phyloP scores from a whole-genome alignment of 306 rosid genomes.

The Acacia melanoxylon region DNA sequence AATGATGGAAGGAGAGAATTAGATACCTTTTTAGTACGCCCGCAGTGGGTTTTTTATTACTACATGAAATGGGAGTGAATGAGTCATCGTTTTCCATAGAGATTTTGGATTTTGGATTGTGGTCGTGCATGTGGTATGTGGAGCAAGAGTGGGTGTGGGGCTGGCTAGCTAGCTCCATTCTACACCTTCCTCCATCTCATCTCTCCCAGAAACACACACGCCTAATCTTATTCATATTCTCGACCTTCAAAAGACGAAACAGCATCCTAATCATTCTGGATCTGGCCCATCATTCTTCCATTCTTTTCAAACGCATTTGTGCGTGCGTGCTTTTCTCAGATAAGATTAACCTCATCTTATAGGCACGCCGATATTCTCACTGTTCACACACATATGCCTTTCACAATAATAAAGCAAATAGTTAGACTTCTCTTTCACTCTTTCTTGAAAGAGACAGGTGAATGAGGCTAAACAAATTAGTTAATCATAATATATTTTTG shows the following conservation, averaged over 20 bases:
- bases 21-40: slow-evolving; percentile 21
- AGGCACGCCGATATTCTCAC: not conserved
- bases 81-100: not conserved
- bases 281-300: not conserved
- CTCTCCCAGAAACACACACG: not conserved
- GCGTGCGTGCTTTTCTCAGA: not conserved
- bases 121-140: slow-evolving; percentile 17
- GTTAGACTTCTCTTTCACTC: too few relatives aligned
- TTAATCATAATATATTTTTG: not conserved
- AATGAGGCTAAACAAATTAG: too few relatives aligned
- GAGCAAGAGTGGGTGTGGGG: slow-evolving; percentile 8
- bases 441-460: too few relatives aligned
- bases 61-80: slow-evolving; percentile 15
- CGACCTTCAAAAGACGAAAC: not conserved
- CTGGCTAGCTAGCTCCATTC: not conserved
- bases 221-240: slow-evolving; percentile 4
- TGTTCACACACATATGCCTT: not conserved
- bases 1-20: slow-evolving; percentile 55
- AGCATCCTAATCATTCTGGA: not conserved
- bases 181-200: not conserved
- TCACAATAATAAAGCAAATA: not conserved
- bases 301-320: slow-evolving; percentile 15
- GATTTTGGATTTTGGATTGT: not conserved
- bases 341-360: not conserved
- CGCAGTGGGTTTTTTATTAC: not conserved